Percentiles rank a stretch among this genome's conserved stretches.
These are phyloP conservation scores for Aquilaria malaccensis DNA, from an alignment of 345 rosid genomes.

Conservation along the genomic window DNA sequence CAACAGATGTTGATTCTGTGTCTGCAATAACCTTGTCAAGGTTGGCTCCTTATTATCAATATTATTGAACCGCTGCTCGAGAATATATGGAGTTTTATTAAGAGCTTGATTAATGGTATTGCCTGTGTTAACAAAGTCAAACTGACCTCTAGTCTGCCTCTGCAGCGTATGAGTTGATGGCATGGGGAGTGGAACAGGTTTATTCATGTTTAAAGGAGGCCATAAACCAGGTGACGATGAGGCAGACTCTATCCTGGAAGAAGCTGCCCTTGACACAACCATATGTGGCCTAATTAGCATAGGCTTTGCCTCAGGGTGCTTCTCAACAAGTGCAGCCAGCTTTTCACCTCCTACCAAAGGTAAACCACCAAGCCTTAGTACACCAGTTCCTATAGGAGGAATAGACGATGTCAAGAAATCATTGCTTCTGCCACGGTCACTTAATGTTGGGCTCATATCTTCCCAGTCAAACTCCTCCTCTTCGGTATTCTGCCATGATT, in stretches of 20 bases:
- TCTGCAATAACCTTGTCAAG: conserved; percentile 25
- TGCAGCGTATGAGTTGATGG: conserved; percentile 39
- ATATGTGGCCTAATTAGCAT: conserved; percentile 33
- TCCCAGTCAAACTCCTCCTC: conserved; percentile 99
- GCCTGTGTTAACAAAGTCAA: conserved; percentile 41
- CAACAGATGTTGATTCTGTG: conserved; percentile 35
- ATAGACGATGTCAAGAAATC: conserved; percentile 40
- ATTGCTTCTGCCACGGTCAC: conserved; percentile 45
- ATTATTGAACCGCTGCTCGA: conserved; percentile 41
- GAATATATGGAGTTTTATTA: conserved; percentile 35
- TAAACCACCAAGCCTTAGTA: conserved; percentile 39
- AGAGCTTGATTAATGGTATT: conserved; percentile 34
- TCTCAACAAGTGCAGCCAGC: conserved; percentile 31
- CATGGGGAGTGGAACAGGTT: conserved; percentile 40
- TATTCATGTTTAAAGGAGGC: conserved; percentile 51
- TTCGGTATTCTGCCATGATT: conserved; percentile 94
- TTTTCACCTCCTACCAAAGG: conserved; percentile 36
- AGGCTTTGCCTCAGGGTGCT: conserved; percentile 33
- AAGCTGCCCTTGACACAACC: conserved; percentile 30
- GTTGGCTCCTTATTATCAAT: conserved; percentile 34
- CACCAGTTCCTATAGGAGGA: conserved; percentile 36
- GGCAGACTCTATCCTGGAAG: conserved; percentile 35
- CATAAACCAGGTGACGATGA: conserved; percentile 34
- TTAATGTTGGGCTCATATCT: conserved; percentile 91
- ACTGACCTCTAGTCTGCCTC: conserved; percentile 28